Base-by-base conservation (phyloP, 768 basidiomycete species). In the Gymnopilus dilepis region DNA sequence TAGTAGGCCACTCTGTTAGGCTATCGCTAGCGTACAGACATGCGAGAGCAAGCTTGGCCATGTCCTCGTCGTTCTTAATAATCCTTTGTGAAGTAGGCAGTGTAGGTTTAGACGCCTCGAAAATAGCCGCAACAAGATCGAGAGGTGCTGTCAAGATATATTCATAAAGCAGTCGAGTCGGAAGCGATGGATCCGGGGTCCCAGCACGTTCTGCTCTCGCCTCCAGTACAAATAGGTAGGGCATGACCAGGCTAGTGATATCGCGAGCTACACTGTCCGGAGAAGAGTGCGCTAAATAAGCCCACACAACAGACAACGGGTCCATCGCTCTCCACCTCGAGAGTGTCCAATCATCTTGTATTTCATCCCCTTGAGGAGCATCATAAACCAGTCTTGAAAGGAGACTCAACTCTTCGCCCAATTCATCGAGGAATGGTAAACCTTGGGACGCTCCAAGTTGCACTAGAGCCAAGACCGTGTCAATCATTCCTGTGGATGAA, bases 171-270 rank as follows among this genome's bases (percentile, higher is more conserved):
- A 89, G 72, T 17, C 86, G 87, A 5, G 77, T 83, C 24, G 85
- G 84, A n/a, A 95, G 76, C 15, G 73, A 72, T 15, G 87, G 81
- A 71, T 95, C 91, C 0, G 92, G 86, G 9, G 73, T 70, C 15
- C 94, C 93, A 15, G 84, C 76, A 22, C 96, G 89, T 75, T 99
- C 96, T 45, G 89, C 86, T 21, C 91, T 88, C 21, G 94, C 84
- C 74, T 98, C 95, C 28, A 99, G 81, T 22, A 98, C 94, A 66
- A 90, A 96, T 0, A 99, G 84, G 72, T 97, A 99, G 2, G 97
- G 97, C 74, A 95, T 82, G 34, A 97, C 92, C 34, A 97, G 87
- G 30, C 82, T 84, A 22, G 82, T 77, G 41, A 99, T 87, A 66
- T 95, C 89, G 43, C 74, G 72, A 2, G 87, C 82, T 19, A 99